A percentile compares a stretch with the other conserved stretches of the same genome.
Conservation (phyloP, 148 eudicot genomes). For the Tetragonia tetragonoides region DNA sequence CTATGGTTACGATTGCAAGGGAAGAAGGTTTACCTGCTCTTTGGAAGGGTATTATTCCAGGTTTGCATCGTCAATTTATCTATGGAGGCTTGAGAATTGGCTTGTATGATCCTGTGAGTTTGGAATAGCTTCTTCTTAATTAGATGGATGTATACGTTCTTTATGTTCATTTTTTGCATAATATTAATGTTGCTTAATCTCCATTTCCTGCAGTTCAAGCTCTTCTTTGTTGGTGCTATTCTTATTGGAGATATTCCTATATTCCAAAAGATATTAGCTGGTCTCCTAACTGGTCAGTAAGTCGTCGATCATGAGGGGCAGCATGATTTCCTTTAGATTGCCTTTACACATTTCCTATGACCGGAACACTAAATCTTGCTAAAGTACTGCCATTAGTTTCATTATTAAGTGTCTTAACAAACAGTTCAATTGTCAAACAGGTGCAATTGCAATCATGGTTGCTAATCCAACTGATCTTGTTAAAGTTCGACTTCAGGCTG, state of each 20-base stretch:
- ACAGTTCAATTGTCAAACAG: slow-evolving; percentile 31
- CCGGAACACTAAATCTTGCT: background rate
- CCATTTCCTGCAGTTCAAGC: slow-evolving; percentile 51
- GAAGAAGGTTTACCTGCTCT: slow-evolving; percentile 70
- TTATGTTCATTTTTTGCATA: slow-evolving; percentile 8
- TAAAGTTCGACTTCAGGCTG: slow-evolving; percentile 72
- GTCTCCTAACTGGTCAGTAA: slow-evolving; percentile 59
- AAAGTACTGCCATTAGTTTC: slow-evolving; percentile 1
- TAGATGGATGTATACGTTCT: slow-evolving; percentile 3
- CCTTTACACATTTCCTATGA: background rate
- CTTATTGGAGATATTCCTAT: slow-evolving; percentile 50
- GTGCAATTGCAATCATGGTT: slow-evolving; percentile 61
- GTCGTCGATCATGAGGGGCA: background rate
- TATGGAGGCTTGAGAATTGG: slow-evolving; percentile 73
- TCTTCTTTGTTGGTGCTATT: slow-evolving; percentile 50
- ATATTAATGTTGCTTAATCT: slow-evolving; percentile 2
- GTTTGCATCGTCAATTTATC: slow-evolving; percentile 64
- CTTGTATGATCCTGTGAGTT: slow-evolving; percentile 66
- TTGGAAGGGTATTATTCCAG: slow-evolving; percentile 74
- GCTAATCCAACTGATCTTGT: slow-evolving; percentile 79
- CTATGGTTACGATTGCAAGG: slow-evolving; percentile 53
- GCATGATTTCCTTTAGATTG: background rate
- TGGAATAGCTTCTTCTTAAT: background rate
- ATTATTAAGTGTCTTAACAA: slow-evolving; percentile 10
- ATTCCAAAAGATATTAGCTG: slow-evolving; percentile 63